Evolutionary conservation across 495 filamentous ascomycete species (phyloP).

Genomic region (Tuber magnatum): DNA sequence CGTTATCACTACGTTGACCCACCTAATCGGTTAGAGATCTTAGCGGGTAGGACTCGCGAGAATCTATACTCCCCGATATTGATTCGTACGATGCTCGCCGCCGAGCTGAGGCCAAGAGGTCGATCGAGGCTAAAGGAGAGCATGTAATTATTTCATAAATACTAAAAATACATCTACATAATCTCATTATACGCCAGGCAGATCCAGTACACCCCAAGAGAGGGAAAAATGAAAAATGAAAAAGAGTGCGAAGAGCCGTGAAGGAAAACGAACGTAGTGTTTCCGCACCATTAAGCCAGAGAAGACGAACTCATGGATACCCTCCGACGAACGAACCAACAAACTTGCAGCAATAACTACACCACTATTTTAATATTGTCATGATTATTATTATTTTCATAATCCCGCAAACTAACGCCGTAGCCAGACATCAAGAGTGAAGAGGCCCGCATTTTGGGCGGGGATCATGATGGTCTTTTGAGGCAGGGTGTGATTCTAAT

Average conservation of each 20-base stretch:
- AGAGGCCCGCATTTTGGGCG: not conserved
- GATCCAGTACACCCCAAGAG: not conserved
- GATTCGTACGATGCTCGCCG: not conserved
- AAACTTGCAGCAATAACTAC: not conserved
- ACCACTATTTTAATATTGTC: not conserved
- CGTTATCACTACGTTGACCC: not conserved
- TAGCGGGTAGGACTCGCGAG: not conserved
- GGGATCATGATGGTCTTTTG: not conserved
- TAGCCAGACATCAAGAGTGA: not conserved
- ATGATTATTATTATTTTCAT: not conserved
- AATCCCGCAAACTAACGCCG: not conserved
- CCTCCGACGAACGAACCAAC: not conserved
- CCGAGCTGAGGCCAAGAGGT: not conserved
- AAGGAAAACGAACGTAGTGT: not conserved
- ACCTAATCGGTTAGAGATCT: not conserved
- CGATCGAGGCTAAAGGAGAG: not conserved
- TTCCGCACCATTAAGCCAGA: not conserved
- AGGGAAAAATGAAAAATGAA: not conserved
- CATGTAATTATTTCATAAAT: not conserved
- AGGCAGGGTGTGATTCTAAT: not conserved
- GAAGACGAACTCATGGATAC: not conserved
- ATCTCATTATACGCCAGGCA: not conserved
- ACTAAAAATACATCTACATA: not conserved
- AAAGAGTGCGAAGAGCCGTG: not conserved
- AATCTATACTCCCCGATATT: not conserved